Evolutionary conservation across 2,329 filamentous ascomycete species (phyloP).

Genomic region (Colletotrichum costaricense): DNA sequence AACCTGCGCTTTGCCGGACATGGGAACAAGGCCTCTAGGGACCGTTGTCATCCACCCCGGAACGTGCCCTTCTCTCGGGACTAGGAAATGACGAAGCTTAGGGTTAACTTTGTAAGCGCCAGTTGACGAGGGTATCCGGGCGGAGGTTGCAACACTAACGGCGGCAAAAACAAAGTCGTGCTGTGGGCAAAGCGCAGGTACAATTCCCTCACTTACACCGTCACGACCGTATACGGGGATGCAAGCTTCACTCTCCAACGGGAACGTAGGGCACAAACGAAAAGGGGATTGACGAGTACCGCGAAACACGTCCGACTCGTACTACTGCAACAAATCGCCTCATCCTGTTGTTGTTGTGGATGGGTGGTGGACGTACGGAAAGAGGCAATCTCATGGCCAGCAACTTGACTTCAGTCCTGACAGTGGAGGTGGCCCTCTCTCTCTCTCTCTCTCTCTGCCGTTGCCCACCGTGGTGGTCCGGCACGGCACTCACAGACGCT

Average conservation of each 20-base stretch:
- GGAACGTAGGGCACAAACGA: not conserved
- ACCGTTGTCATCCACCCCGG: slow-evolving; percentile 20
- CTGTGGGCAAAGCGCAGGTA: slow-evolving; percentile 14
- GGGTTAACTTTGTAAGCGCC: slow-evolving; percentile 32
- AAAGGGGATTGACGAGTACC: not conserved
- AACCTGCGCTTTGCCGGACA: slow-evolving; percentile 21
- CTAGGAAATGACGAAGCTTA: slow-evolving; percentile 34
- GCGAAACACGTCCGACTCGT: no score
- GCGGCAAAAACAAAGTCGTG: slow-evolving; percentile 21
- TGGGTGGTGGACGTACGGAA: not conserved
- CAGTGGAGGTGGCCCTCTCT: not conserved
- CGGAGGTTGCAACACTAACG: slow-evolving; percentile 29
- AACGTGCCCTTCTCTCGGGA: slow-evolving; percentile 24
- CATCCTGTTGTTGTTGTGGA: not conserved
- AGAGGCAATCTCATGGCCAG: not conserved
- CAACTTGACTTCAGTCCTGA: not conserved
- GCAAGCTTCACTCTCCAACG: slow-evolving; percentile 8
- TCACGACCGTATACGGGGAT: no score
- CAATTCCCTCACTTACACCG: not conserved
- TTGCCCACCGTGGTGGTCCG: slow-evolving; percentile 5
- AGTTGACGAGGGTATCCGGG: slow-evolving; percentile 27
- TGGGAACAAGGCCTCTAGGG: slow-evolving; percentile 12
- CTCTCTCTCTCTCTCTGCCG: not conserved
- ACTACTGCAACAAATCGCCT: no score
- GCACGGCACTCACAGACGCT: slow-evolving; percentile 16